Conservation (phyloP, 2,329 filamentous ascomycete genomes). For the Aspergillus calidoustus region DNA sequence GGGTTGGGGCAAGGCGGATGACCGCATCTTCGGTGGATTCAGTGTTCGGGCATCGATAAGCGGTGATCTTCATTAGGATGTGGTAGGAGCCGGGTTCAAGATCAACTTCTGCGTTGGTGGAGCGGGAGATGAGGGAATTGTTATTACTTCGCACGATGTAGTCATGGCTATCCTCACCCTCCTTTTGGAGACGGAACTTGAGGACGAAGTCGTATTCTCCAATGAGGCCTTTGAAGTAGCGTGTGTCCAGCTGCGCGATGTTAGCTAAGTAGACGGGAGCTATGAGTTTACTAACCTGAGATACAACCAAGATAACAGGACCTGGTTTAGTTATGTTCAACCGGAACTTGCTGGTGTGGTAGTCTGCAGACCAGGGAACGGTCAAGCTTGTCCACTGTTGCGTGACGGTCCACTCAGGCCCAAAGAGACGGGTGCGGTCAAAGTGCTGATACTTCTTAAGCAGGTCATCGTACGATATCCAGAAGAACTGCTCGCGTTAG, state of each 20-base stretch:
- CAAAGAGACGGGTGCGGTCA: slow-evolving; percentile 65
- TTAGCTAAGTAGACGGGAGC: slow-evolving; percentile 18
- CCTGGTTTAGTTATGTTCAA: slow-evolving; percentile 57
- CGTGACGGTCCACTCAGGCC: slow-evolving; percentile 63
- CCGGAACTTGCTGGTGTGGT: slow-evolving; percentile 64
- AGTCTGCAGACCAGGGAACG: slow-evolving; percentile 65
- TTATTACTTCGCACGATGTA: slow-evolving; percentile 62
- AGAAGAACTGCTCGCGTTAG: slow-evolving; percentile 51
- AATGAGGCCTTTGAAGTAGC: slow-evolving; percentile 63
- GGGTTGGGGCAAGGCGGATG: slow-evolving; percentile 63
- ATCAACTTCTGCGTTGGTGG: slow-evolving; percentile 75
- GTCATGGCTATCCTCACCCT: slow-evolving; percentile 57
- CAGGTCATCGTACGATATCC: slow-evolving; percentile 64
- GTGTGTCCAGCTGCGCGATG: slow-evolving; percentile 54
- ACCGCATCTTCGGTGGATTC: slow-evolving; percentile 70
- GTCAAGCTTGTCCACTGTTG: slow-evolving; percentile 66
- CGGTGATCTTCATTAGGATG: slow-evolving; percentile 75
- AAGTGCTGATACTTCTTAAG: slow-evolving; percentile 63
- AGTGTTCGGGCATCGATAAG: slow-evolving; percentile 58
- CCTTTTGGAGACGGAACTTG: slow-evolving; percentile 63
- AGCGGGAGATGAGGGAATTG: slow-evolving; percentile 68
- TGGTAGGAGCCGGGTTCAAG: slow-evolving; percentile 76
- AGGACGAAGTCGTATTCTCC: slow-evolving; percentile 63
- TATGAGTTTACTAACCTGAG: slow-evolving; percentile 46
- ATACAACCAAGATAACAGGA: slow-evolving; percentile 62